Conservation (phyloP, 768 basidiomycete species). For the Paxillus involutus region DNA sequence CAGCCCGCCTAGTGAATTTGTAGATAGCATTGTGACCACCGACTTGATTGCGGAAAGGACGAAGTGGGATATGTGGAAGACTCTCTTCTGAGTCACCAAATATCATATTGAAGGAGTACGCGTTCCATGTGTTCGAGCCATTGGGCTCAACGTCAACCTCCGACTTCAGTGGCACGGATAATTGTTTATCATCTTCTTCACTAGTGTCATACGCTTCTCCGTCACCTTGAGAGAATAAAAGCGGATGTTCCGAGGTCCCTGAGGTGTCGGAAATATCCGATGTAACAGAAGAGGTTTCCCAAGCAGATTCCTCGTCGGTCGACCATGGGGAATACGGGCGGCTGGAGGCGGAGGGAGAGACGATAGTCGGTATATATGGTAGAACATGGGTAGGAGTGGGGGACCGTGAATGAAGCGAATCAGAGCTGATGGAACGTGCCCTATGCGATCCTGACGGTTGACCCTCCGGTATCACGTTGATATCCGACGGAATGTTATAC, state of each 20-base stretch:
- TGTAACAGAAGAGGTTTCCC: slow-evolving; percentile 68
- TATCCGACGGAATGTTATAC: slow-evolving; percentile 17
- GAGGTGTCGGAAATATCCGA: slow-evolving; percentile 64
- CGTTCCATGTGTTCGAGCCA: slow-evolving; percentile 22
- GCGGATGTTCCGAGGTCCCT: slow-evolving; percentile 32
- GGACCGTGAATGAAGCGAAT: slow-evolving; percentile 31
- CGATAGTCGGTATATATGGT: slow-evolving; percentile 21
- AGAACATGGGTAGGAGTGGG: slow-evolving; percentile 39
- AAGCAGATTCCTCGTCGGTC: slow-evolving; percentile 75
- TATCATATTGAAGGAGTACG: slow-evolving; percentile 39
- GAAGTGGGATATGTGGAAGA: slow-evolving; percentile 86
- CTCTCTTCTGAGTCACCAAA: slow-evolving; percentile 53
- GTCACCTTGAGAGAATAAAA: slow-evolving; percentile 28
- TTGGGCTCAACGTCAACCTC: slow-evolving; percentile 15
- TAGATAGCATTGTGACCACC: slow-evolving; percentile 98
- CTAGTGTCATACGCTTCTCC: slow-evolving; percentile 17
- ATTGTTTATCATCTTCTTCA: slow-evolving; percentile 13
- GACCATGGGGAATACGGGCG: slow-evolving; percentile 59
- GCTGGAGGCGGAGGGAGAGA: slow-evolving; percentile 12
- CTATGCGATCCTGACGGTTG: neutral
- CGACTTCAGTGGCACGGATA: slow-evolving; percentile 6
- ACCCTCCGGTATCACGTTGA: neutral
- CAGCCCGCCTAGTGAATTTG: slow-evolving; percentile 95
- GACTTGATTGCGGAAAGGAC: slow-evolving; percentile 96
- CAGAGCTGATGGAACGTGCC: slow-evolving; percentile 4